Conservation (phyloP, 371 early-diverging fungal species). For the Mucor piriformis region DNA sequence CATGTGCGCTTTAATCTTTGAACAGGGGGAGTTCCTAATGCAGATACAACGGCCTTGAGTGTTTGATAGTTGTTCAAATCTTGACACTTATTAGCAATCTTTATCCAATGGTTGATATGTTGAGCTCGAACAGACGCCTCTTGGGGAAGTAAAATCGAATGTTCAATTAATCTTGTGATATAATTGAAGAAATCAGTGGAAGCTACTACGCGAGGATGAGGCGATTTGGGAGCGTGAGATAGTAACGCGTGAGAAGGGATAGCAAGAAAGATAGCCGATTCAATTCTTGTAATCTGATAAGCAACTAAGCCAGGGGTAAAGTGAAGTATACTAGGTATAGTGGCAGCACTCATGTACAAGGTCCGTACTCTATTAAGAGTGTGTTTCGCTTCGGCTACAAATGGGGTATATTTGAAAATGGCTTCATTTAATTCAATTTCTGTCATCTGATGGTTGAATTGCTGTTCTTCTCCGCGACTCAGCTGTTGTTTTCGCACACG, state of each 20-base stretch:
- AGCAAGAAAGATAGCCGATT: slow-evolving; percentile 68
- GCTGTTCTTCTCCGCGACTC: slow-evolving; percentile 40
- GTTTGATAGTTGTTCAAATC: slow-evolving; percentile 77
- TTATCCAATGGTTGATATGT: slow-evolving; percentile 75
- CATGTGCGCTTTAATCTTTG: slow-evolving; percentile 78
- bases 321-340: slow-evolving; percentile 63
- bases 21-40: slow-evolving; percentile 77
- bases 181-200: slow-evolving; percentile 86
- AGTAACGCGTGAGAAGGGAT: slow-evolving; percentile 70
- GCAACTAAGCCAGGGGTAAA: slow-evolving; percentile 73
- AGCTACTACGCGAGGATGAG: slow-evolving; percentile 70
- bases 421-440: slow-evolving; percentile 12
- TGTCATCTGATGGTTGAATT: background rate
- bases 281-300: slow-evolving; percentile 75
- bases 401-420: slow-evolving; percentile 47
- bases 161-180: slow-evolving; percentile 75
- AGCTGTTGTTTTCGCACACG: slow-evolving; percentile 18
- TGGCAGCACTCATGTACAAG: slow-evolving; percentile 59
- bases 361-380: slow-evolving; percentile 63
- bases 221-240: slow-evolving; percentile 68
- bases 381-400: slow-evolving; percentile 51
- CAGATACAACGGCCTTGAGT: slow-evolving; percentile 73
- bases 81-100: slow-evolving; percentile 66
- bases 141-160: slow-evolving; percentile 65
- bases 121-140: slow-evolving; percentile 68